Conservation (phyloP, 169 alveolate genomes). For the Eimeria necatrix region DNA sequence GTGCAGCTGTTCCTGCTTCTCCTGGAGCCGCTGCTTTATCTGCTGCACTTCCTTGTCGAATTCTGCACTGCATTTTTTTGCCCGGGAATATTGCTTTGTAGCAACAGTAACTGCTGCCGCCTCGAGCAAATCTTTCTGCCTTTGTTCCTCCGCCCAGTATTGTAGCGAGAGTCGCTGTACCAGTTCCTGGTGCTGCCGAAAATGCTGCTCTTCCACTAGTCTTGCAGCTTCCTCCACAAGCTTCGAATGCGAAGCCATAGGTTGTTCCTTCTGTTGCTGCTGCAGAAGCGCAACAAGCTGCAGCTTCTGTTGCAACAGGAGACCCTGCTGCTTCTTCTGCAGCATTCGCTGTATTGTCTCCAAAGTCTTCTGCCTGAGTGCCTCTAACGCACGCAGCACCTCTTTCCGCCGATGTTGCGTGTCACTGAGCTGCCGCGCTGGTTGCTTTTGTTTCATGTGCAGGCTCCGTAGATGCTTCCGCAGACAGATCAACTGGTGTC, state of each 20-base stretch:
- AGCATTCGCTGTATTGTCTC: neutral
- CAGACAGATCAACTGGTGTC: slow-evolving; percentile 5
- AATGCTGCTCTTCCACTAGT: slow-evolving; percentile 46
- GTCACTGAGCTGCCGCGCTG: neutral
- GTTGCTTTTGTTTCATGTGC: slow-evolving; percentile 31
- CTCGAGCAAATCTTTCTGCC: slow-evolving; percentile 47
- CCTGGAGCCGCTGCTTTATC: slow-evolving; percentile 3
- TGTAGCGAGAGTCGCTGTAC: slow-evolving; percentile 41
- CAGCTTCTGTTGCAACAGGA: slow-evolving; percentile 61
- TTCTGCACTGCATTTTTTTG: neutral
- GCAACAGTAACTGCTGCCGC: slow-evolving; percentile 47
- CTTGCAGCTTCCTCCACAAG: neutral
- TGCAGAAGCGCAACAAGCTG: slow-evolving; percentile 61
- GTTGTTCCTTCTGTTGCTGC: slow-evolving; percentile 26
- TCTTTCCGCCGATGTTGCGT: slow-evolving; percentile 42
- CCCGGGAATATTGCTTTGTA: neutral
- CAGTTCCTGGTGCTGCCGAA: slow-evolving; percentile 36
- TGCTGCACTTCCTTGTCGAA: neutral
- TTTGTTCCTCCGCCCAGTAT: slow-evolving; percentile 27
- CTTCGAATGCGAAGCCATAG: neutral
- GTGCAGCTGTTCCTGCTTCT: slow-evolving; percentile 57
- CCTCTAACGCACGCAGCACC: neutral
- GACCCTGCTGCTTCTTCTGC: slow-evolving; percentile 68
- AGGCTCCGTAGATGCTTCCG: neutral
- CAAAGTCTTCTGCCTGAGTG: neutral